Evolutionary conservation across 768 basidiomycete species (phyloP), one percentile per base, ranked within the genome.

Genomic region (Gymnopilus dilepis): DNA sequence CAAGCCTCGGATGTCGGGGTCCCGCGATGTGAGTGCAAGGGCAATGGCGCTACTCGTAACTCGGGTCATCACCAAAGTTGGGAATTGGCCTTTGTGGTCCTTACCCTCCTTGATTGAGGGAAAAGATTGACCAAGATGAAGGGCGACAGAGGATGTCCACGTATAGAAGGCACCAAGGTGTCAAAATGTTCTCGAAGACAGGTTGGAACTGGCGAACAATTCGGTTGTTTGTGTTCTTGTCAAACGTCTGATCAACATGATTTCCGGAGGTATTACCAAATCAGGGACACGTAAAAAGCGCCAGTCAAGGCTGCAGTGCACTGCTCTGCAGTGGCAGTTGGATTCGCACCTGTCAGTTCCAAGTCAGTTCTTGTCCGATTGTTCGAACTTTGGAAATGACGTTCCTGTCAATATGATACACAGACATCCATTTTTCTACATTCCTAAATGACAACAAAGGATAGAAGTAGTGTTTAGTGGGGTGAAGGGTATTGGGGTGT

Each of bases 151-250:
- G 33, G 11, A 38, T 34, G n/a, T 53, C 31, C 21, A 53, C 52
- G 52, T 53, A 53, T 21, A 53, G 13, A 24, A 24, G 24, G 19
- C 37, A 24, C 8, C 52, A 38, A 50, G 9, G 33, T 38, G 52
- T 53, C 52, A 37, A 53, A 38, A 22, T 11, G 15, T 53, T 53
- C 52, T 53, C 9, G 52, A 53, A 53, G 47, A 26, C 12, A 7
- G 47, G n/a, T n/a, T 24, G 19, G 22, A 19, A 43, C 6, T n/a
- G 9, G 17, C 34, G 17, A 22, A 38, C n/a, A 22, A 37, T 34
- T 34, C 37, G 13, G 37, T 22, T 53, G 31, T 34, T 53, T 53
- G 52, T 30, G 52, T 21, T 53, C 37, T 17, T 31, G 50, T 31
- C 50, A 19, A 43, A 37, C 51, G 51, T 53, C 34, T 53, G 52